phyloP scores from a whole-genome alignment of 2,329 filamentous ascomycete genomes.

The Hymenoscyphus linearis region DNA sequence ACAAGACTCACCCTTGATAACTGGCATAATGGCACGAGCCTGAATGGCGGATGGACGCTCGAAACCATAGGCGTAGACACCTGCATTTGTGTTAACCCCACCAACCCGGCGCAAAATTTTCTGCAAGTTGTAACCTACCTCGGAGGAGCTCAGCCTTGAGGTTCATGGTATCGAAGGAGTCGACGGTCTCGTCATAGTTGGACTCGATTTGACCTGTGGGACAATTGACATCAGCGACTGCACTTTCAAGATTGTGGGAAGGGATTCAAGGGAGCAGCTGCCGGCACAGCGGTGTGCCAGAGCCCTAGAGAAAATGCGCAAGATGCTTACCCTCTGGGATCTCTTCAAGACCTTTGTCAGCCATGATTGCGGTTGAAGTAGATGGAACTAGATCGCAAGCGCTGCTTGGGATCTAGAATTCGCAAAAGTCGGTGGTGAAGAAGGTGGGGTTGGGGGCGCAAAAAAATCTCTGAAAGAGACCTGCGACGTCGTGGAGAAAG shows the following conservation, averaged over 20 bases:
- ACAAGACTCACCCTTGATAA: conserved; percentile 92
- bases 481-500: conserved; percentile 25
- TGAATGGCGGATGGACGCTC: conserved; percentile 99
- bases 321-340: conserved; percentile 77
- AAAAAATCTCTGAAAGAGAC: conserved; percentile 28
- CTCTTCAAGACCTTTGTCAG: conserved; percentile 98
- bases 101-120: conserved; percentile 7
- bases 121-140: conserved; percentile 49
- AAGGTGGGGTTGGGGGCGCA: conserved; percentile 29
- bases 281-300: conserved; percentile 21
- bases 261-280: background rate
- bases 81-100: conserved; percentile 33
- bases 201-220: conserved; percentile 92
- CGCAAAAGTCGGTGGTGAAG: conserved; percentile 22
- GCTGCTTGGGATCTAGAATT: conserved; percentile 64
- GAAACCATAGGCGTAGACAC: conserved; percentile 99
- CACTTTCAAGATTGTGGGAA: conserved; percentile 9
- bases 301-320: conserved; percentile 9
- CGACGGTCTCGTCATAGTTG: conserved; percentile 99
- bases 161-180: conserved; percentile 98
- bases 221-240: conserved; percentile 22
- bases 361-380: conserved; percentile 79
- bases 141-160: conserved; percentile 96
- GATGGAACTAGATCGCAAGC: conserved; percentile 66
- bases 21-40: conserved; percentile 99